Conservation (phyloP, 139 green algal genomes). For the Nannochloris sp. region DNA sequence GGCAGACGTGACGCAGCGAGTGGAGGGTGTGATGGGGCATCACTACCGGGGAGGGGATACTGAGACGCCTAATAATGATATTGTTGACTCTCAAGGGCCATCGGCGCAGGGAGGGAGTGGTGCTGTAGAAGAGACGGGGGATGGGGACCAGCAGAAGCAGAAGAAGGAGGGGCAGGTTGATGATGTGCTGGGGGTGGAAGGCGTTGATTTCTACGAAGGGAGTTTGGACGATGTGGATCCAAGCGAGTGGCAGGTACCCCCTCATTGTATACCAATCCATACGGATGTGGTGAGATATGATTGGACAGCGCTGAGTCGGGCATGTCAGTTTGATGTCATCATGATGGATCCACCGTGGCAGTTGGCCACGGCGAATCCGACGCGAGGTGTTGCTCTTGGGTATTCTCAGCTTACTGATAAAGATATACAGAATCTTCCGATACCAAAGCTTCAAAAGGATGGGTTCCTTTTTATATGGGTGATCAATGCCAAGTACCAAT, state of each 20-base stretch:
- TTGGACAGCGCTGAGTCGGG: slow-evolving; percentile 49
- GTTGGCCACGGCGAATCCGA: slow-evolving; percentile 89
- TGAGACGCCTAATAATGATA: too few relatives aligned
- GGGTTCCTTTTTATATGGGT: slow-evolving; percentile 89
- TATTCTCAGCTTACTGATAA: slow-evolving; percentile 80
- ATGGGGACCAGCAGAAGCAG: background rate
- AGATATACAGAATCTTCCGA: slow-evolving; percentile 72
- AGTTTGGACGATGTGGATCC: slow-evolving; percentile 69
- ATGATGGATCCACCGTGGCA: slow-evolving; percentile 97
- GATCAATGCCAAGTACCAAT: slow-evolving; percentile 93
- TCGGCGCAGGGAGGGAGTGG: background rate
- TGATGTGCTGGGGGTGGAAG: slow-evolving; percentile 37
- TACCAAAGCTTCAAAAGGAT: slow-evolving; percentile 64
- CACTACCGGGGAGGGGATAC: too few relatives aligned
- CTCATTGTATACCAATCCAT: slow-evolving; percentile 82
- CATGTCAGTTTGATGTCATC: slow-evolving; percentile 58
- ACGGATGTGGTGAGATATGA: slow-evolving; percentile 86
- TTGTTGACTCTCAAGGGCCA: too few relatives aligned
- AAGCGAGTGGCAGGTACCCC: slow-evolving; percentile 75
- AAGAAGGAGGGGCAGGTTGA: background rate
- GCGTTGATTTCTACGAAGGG: slow-evolving; percentile 45
- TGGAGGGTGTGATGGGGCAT: background rate
- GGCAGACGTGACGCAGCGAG: background rate
- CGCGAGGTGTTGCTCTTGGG: slow-evolving; percentile 76
- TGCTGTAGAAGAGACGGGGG: background rate